A percentile compares a stretch with the other conserved stretches of the same genome.
Evolutionary conservation across 306 rosid species (phyloP).

Genomic region (apple (Malus domestica)): DNA sequence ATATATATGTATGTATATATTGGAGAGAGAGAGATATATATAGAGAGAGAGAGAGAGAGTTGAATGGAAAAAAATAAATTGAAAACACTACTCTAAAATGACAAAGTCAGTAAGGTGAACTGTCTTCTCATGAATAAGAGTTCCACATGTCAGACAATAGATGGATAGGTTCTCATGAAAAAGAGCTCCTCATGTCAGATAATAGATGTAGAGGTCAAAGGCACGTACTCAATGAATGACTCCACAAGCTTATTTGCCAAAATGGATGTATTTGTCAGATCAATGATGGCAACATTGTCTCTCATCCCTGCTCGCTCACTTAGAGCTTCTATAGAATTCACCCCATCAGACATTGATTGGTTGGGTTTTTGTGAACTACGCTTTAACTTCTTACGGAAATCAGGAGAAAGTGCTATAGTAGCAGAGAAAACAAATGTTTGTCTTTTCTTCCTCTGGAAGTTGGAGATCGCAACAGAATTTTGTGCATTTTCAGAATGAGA

Average conservation of each 20-base stretch:
- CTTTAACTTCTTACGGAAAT: conserved; percentile 89
- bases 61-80: neutral
- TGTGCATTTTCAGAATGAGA: conserved; percentile 39
- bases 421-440: conserved; percentile 97
- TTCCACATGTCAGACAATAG: conserved; percentile 14
- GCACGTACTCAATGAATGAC: conserved; percentile 82
- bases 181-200: conserved; percentile 12
- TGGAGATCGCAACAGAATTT: conserved; percentile 45
- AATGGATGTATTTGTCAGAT: conserved; percentile 69
- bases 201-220: conserved; percentile 3
- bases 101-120: no score
- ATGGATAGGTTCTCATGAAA: neutral
- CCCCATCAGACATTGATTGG: conserved; percentile 46
- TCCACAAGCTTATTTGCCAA: conserved; percentile 80
- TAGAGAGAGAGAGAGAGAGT: neutral
- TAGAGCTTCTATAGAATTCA: conserved; percentile 79
- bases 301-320: conserved; percentile 90
- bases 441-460: conserved; percentile 75
- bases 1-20: no score
- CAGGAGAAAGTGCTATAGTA: conserved; percentile 78
- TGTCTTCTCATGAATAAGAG: neutral
- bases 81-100: neutral
- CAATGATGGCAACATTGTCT: conserved; percentile 79
- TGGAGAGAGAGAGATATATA: no score
- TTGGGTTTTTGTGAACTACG: conserved; percentile 52